These are phyloP conservation scores for Moricandia moricandioides DNA, from an alignment of 345 rosid species.

Conservation along the genomic window DNA sequence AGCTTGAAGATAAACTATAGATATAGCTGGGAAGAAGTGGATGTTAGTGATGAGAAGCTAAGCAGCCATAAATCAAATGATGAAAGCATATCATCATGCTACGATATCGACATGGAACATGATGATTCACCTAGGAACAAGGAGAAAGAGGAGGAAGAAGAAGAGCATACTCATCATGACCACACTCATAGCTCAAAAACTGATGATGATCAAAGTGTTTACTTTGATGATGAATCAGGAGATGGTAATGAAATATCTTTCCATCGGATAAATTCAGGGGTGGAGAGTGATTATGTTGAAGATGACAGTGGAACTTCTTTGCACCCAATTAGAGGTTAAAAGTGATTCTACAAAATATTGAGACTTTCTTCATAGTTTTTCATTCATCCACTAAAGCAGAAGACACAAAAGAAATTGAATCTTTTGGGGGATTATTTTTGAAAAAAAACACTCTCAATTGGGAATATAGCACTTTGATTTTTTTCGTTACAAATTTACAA, in stretches of 20 bases:
- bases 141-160: conserved; percentile 4
- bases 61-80: conserved; percentile 35
- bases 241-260: conserved; percentile 17
- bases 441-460: background rate
- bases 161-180: conserved; percentile 16
- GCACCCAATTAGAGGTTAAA: background rate
- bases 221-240: conserved; percentile 27
- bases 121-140: background rate
- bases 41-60: conserved; percentile 17
- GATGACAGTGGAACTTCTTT: conserved; percentile 10
- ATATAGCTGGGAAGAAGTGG: conserved; percentile 34
- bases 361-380: background rate
- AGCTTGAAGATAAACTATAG: conserved; percentile 36
- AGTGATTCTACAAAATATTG: background rate
- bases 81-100: conserved; percentile 25
- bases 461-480: background rate
- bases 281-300: background rate
- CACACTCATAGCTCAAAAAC: conserved; percentile 21
- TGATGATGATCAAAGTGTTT: conserved; percentile 34
- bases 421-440: background rate
- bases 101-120: conserved; percentile 15
- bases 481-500: background rate
- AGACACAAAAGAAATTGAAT: conserved; percentile 2
- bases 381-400: background rate
- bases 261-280: background rate